Evolutionary conservation across 768 basidiomycete species (phyloP).

Genomic region (Chalciporus pseudorubinellus): DNA sequence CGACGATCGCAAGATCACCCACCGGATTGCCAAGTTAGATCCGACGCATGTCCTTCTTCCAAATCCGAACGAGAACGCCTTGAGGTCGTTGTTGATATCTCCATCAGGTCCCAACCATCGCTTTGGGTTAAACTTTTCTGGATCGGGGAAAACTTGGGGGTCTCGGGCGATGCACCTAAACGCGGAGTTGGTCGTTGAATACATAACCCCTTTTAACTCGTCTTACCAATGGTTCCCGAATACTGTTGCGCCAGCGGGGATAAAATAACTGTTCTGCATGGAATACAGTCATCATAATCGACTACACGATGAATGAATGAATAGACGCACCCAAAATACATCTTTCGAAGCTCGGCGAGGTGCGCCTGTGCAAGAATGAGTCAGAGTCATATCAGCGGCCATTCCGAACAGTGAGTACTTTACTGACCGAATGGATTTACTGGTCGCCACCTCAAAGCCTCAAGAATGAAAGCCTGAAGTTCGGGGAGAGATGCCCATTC

Average conservation of each 20-base stretch:
- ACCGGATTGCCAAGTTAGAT: conserved; percentile 26
- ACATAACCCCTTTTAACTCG: too few relatives aligned
- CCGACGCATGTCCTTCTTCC: conserved; percentile 37
- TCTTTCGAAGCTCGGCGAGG: conserved; percentile 26
- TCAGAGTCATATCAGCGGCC: too few relatives aligned
- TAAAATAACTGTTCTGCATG: conserved; percentile 33
- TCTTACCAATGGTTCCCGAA: conserved; percentile 32
- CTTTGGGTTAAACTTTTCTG: conserved; percentile 54
- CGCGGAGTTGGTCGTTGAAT: too few relatives aligned
- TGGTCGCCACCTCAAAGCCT: conserved; percentile 40
- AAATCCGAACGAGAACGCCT: conserved; percentile 53
- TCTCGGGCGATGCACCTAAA: conserved; percentile 25
- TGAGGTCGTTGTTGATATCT: conserved; percentile 46
- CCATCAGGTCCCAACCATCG: conserved; percentile 50
- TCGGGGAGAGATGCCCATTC: conserved; percentile 34
- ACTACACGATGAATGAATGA: neutral
- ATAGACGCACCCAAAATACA: conserved; percentile 23
- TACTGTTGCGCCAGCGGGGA: conserved; percentile 35
- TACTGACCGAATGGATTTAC: conserved; percentile 30
- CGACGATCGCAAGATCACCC: neutral
- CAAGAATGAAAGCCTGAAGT: conserved; percentile 38
- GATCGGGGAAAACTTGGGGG: conserved; percentile 25
- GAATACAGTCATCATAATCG: neutral
- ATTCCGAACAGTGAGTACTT: too few relatives aligned
- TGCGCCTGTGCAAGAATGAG: conserved; percentile 11